Percentiles rank a stretch among this genome's conserved stretches.
phyloP scores from a whole-genome alignment of 306 rosid genomes.

The Cucumis melo region DNA sequence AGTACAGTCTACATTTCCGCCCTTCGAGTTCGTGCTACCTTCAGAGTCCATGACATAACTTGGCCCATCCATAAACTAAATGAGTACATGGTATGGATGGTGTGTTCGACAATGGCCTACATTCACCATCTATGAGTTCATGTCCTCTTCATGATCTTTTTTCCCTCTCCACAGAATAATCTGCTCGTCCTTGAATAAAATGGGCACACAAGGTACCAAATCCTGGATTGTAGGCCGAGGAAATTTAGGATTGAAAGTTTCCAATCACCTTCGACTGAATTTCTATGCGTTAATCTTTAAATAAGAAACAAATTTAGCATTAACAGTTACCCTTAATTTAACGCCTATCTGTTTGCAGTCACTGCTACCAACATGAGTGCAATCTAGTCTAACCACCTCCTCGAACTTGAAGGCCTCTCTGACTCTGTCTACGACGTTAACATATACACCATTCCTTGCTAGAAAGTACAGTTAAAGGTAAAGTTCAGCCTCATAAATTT shows the following conservation, averaged over 20 bases:
- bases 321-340: conserved; percentile 47
- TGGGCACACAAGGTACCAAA: conserved; percentile 71
- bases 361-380: conserved; percentile 56
- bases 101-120: background rate
- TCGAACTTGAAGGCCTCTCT: conserved; percentile 57
- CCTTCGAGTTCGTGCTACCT: conserved; percentile 6
- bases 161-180: conserved; percentile 86
- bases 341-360: conserved; percentile 85
- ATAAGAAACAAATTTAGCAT: background rate
- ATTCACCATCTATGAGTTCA: background rate
- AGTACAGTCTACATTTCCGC: background rate
- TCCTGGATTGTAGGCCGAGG: conserved; percentile 30
- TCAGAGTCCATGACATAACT: background rate
- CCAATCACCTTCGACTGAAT: background rate
- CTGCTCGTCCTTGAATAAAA: conserved; percentile 85
- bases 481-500: background rate
- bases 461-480: conserved; percentile 3
- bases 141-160: conserved; percentile 15
- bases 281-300: background rate
- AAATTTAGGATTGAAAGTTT: background rate
- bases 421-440: conserved; percentile 59
- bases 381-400: conserved; percentile 81
- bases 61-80: conserved; percentile 22
- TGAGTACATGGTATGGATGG: conserved; percentile 35
- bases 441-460: conserved; percentile 94